Conservation (phyloP, 805 yeast genomes). For the Millerozyma acaciae region DNA sequence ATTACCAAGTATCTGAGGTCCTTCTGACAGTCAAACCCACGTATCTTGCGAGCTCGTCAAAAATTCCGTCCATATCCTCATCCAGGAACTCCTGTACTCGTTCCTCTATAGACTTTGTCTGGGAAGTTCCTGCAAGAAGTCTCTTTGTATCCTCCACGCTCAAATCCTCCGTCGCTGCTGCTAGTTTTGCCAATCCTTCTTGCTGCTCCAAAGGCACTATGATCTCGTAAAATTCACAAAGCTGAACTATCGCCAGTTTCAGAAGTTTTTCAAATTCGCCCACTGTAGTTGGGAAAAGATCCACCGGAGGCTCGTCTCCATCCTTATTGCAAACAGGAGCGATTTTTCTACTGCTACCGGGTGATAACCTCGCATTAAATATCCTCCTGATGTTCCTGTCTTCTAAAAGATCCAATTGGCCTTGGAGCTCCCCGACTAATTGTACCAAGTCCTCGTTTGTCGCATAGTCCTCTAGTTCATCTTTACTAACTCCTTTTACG, state of each 20-base stretch:
- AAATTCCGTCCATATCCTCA: constrained; percentile 51
- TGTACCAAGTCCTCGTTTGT: constrained; percentile 83
- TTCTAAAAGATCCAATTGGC: constrained; percentile 76
- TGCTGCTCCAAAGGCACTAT: constrained; percentile 61
- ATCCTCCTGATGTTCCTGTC: constrained; percentile 71
- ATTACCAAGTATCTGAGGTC: constrained; percentile 50
- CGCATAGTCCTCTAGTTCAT: constrained; percentile 52
- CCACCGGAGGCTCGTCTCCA: constrained; percentile 60
- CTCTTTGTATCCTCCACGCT: constrained; percentile 8
- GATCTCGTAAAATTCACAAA: constrained; percentile 73
- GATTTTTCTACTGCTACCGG: constrained; percentile 36
- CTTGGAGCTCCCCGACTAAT: constrained; percentile 84
- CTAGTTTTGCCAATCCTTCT: constrained; percentile 27
- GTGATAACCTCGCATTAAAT: constrained; percentile 52
- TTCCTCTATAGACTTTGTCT: constrained; percentile 4
- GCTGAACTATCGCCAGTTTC: constrained; percentile 44
- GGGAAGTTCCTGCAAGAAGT: constrained; percentile 3
- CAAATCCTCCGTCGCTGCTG: constrained; percentile 3
- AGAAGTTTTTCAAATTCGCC: constrained; percentile 47
- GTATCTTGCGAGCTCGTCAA: constrained; percentile 63
- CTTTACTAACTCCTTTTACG: constrained; percentile 11
- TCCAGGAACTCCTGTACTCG: constrained; percentile 25
- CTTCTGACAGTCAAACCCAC: constrained; percentile 60
- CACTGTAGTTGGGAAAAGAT: constrained; percentile 55
- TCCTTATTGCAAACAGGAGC: constrained; percentile 76